These are phyloP conservation scores for Ogataea populi-albae DNA, from an alignment of 805 yeast genomes.

Conservation along the genomic window DNA sequence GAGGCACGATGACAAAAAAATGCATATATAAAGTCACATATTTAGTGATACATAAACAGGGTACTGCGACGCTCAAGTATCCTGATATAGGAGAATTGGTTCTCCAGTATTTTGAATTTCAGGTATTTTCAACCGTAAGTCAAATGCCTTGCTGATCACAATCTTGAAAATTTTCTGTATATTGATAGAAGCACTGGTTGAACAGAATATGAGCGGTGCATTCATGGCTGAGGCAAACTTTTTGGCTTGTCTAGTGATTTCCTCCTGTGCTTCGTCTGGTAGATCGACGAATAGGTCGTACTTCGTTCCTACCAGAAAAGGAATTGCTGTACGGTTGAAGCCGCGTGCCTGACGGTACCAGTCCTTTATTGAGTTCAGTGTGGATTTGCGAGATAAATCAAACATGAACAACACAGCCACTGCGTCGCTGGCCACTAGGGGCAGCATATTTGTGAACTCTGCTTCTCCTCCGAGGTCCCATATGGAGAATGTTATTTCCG, in stretches of 20 bases:
- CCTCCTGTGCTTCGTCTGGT: constrained; percentile 76
- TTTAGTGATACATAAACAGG: not conserved
- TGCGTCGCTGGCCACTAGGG: constrained; percentile 87
- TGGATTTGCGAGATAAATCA: constrained; percentile 82
- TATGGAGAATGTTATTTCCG: constrained; percentile 84
- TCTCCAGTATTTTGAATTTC: constrained; percentile 88
- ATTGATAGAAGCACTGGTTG: constrained; percentile 88
- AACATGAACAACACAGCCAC: constrained; percentile 88
- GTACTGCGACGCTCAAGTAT: constrained; percentile 13
- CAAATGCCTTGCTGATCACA: constrained; percentile 86
- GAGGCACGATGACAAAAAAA: constrained; percentile 10
- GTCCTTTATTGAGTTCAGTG: constrained; percentile 83
- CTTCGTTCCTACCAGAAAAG: constrained; percentile 89
- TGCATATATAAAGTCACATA: not conserved
- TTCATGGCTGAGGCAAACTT: constrained; percentile 87
- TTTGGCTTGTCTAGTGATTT: constrained; percentile 77
- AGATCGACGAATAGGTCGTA: constrained; percentile 82
- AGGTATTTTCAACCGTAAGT: constrained; percentile 74
- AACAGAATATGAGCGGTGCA: constrained; percentile 79
- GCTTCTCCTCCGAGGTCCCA: constrained; percentile 98
- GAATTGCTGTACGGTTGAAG: constrained; percentile 85
- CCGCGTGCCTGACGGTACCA: constrained; percentile 95
- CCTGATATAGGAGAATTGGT: constrained; percentile 72
- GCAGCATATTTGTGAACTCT: constrained; percentile 93
- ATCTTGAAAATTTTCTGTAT: constrained; percentile 92